Conservation (phyloP, 768 basidiomycete genomes). For the Mycena latifolia region DNA sequence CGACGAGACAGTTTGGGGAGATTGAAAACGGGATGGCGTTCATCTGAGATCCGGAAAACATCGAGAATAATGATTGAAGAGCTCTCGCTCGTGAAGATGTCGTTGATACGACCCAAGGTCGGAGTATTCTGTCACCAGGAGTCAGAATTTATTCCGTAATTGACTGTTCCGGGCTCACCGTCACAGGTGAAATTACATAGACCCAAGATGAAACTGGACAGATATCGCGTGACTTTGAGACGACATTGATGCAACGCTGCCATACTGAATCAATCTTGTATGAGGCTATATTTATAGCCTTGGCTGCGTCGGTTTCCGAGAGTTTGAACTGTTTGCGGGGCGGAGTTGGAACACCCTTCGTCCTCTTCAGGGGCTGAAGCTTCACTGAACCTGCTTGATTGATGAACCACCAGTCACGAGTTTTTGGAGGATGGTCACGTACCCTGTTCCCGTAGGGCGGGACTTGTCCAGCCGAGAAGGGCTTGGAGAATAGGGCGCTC, state of each 20-base stretch:
- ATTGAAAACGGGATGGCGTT: conserved; percentile 12
- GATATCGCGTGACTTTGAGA: not conserved
- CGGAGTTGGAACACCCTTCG: not conserved
- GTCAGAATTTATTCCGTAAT: no score
- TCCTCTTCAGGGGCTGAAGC: not conserved
- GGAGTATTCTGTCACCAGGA: not conserved
- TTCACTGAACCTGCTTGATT: not conserved
- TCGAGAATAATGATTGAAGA: not conserved
- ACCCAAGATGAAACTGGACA: conserved; percentile 2
- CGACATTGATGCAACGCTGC: conserved; percentile 5
- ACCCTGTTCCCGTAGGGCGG: not conserved
- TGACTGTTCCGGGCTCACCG: not conserved
- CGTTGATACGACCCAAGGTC: not conserved
- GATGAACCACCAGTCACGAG: not conserved
- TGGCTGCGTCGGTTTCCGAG: not conserved
- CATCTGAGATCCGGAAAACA: not conserved
- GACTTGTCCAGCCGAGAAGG: conserved; percentile 13
- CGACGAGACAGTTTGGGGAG: conserved; percentile 8
- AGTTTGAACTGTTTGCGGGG: not conserved
- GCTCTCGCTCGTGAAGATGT: not conserved
- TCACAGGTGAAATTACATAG: not conserved
- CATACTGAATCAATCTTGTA: not conserved
- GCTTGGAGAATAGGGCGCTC: conserved; percentile 2
- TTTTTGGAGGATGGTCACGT: no score
- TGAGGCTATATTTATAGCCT: not conserved